Evolutionary conservation across 225 moss, liverwort and hornwort species (phyloP).

Genomic region (Pseudoscleropodium purum): DNA sequence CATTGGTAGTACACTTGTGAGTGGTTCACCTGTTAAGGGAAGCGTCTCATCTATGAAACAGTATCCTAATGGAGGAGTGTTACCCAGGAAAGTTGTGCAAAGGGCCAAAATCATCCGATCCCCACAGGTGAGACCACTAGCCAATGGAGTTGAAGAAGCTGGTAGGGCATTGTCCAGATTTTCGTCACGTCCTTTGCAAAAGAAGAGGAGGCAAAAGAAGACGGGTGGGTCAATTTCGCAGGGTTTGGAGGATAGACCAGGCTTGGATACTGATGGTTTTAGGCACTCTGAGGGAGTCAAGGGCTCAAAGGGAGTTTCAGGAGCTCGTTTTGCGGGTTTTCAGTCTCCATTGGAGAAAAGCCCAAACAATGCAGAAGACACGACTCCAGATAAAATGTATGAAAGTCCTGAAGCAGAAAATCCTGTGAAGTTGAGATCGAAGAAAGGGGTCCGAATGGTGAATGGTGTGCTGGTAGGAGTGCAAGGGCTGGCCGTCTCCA

Average conservation of each 20-base stretch:
- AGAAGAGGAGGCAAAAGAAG: constrained; percentile 12
- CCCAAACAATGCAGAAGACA: not conserved
- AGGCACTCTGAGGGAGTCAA: not conserved
- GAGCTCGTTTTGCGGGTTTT: constrained; percentile 7
- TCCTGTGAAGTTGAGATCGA: constrained; percentile 21
- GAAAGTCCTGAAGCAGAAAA: constrained; percentile 24
- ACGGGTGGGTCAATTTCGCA: not conserved
- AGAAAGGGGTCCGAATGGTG: constrained; percentile 24
- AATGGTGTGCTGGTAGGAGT: constrained; percentile 19
- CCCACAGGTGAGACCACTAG: constrained; percentile 27
- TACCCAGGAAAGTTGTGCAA: constrained; percentile 16
- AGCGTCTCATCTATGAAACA: constrained; percentile 7
- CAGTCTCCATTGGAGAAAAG: constrained; percentile 3
- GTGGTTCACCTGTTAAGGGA: not conserved
- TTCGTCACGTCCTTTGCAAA: not conserved
- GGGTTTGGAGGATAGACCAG: not conserved
- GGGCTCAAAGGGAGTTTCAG: not conserved
- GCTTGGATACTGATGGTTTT: not conserved
- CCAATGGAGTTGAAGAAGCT: not conserved
- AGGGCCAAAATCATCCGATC: constrained; percentile 30
- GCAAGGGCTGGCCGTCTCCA: constrained; percentile 16
- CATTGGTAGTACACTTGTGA: not conserved
- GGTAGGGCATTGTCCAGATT: constrained; percentile 20
- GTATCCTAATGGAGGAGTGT: not conserved
- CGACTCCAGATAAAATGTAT: not conserved